Base-by-base conservation (phyloP, 352 stramenopile species). In the Pilasporangium apinafurcum region DNA sequence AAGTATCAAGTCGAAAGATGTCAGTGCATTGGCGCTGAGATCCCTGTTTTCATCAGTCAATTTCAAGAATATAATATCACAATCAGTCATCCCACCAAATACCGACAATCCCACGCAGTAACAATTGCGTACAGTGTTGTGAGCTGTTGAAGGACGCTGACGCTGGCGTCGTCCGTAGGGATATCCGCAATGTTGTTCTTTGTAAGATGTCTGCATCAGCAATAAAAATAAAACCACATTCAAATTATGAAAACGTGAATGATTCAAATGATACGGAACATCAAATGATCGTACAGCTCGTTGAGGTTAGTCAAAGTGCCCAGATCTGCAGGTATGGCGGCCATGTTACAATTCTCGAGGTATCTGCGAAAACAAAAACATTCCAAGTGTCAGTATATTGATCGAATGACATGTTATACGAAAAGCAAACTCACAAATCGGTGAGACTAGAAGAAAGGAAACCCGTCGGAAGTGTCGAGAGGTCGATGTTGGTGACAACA, bases 301-400 rank as follows among this genome's bases (percentile, higher is more conserved):
- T 52, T 53, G 17, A 89, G 42, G 44, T 83, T 84, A 18, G 44
- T 53, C 53, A 86, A 64, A 32, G 57, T 57, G 22, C 48, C 56
- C 16, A 89, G 51, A 33, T 84, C 64, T 1, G 45, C 38, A 10
- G 77, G 71, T 16, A 89, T 35, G 18, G 48, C 58, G 18, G 44
- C 72, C 38, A 89, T 57, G 34, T 75, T 71, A 53, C 77, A 89
- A 53, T 89, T 89, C 20, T 86, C 64, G 51, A 89, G 65, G 1
- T 65, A 65, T 14, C 75, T 88, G 30, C 17, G 1, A 16, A 29
- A 14, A 21, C 17, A 32, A 16, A 24, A 39, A 4, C 18, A 8
- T 26, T 40, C 21, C 4, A 14, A 24, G 3, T 33, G 39, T 24
- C 3, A 36, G 27, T 14, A 17, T 18, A 29, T 21, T 39, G 34